Evolutionary conservation across 2,329 filamentous ascomycete genomes (phyloP), one percentile per base, ranked within the genome.

Genomic region (Tolypocladium tropicale): DNA sequence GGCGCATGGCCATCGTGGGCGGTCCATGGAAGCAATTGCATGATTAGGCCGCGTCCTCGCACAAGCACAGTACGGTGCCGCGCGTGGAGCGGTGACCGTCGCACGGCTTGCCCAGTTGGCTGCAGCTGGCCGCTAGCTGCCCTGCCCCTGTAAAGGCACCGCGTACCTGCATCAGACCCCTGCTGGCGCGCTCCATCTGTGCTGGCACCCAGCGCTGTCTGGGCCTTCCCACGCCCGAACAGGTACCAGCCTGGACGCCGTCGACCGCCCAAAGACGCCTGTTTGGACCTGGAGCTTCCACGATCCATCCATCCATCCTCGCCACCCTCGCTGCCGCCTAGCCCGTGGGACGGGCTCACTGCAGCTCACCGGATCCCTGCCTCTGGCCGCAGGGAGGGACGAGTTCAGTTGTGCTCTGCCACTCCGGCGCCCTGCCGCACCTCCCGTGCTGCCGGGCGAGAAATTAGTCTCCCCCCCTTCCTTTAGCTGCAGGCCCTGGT

Each of bases 81-180:
- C 46, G 43, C 43, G 43, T 30, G 43, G 25, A 30, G 12, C 43
- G 12, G 23, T 10, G 43, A 48, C 43, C 30, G 43, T 49, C 16
- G 25, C 46, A 28, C 16, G 16, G 36, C 36, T 18, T 18, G 9
- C 36, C 34, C 7, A 34, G n/a, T 21, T 12, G 2, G 37, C 54
- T 16, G n/a, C 28, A 53, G 6, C 33, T 4, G 53, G 39, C 32
- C 34, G 36, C 32, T 33, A 37, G 41, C 25, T 5, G 28, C 41
- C 33, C 53, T 3, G n/a, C n/a, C n/a, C n/a, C n/a, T n/a, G n/a
- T 1, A 16, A 21, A 51, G 28, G 39, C 43, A 33, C 36, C 33
- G 41, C 39, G 55, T 65, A 63, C 60, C 61, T 66, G 62, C 63
- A 65, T 57, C 56, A 57, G 54, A 53, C 56, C 59, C 56, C 52